Conservation (phyloP, 108 stramenopile genomes). For the Skeletonema costatum region DNA sequence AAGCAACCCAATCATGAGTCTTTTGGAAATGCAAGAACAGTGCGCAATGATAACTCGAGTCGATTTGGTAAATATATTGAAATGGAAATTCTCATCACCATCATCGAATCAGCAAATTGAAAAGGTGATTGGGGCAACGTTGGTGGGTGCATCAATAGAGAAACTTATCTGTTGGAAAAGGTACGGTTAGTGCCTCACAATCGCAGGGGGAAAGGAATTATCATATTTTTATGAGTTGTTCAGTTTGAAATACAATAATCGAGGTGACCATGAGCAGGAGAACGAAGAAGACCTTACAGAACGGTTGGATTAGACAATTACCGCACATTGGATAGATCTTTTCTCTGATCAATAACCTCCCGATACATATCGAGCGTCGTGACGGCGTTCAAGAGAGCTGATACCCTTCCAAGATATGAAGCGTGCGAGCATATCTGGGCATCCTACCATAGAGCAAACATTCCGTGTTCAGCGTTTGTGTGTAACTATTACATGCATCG, state of each 20-base stretch:
- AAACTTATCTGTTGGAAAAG: conserved; percentile 85
- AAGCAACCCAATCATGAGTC: conserved; percentile 91
- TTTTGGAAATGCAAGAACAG: conserved; percentile 93
- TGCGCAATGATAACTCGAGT: conserved; percentile 89
- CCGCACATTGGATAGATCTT: conserved; percentile 75
- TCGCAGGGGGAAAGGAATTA: conserved; percentile 71
- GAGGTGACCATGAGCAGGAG: neutral
- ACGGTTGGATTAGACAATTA: conserved; percentile 48
- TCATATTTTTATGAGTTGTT: conserved; percentile 83
- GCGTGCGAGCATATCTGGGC: conserved; percentile 63
- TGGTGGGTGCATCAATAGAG: conserved; percentile 75
- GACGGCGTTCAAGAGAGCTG: conserved; percentile 85
- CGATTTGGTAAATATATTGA: conserved; percentile 86
- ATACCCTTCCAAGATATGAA: conserved; percentile 69
- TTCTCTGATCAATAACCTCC: conserved; percentile 63
- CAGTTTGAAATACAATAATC: conserved; percentile 32
- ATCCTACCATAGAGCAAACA: conserved; percentile 66
- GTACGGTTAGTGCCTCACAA: conserved; percentile 70
- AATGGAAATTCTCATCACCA: conserved; percentile 41
- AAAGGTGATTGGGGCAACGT: conserved; percentile 2
- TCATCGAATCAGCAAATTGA: neutral
- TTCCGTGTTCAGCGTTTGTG: conserved; percentile 70
- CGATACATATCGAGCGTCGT: conserved; percentile 77
- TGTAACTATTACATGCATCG: conserved; percentile 86
- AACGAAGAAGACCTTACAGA: conserved; percentile 3